Conservation (phyloP, 176 grass and related monocot species). For the Poa pratensis region DNA sequence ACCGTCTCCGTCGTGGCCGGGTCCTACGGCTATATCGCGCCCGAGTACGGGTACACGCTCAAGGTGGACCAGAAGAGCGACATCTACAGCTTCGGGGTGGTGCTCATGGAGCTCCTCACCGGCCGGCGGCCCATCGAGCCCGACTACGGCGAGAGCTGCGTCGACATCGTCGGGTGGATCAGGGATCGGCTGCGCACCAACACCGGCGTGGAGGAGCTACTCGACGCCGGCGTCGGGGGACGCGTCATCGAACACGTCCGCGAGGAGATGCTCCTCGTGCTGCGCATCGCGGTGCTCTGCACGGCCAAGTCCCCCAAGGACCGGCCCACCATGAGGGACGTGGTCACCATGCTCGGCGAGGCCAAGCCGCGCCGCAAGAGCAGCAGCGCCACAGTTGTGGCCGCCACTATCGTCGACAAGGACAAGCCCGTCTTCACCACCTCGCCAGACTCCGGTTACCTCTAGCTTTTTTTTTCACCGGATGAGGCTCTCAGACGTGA, state of each 20-base stretch:
- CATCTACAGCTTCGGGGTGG: conserved; percentile 94
- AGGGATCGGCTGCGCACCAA: conserved; percentile 67
- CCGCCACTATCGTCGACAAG: conserved; percentile 62
- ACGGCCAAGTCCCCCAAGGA: conserved; percentile 90
- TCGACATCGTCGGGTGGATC: conserved; percentile 85
- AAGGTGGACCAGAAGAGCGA: conserved; percentile 97
- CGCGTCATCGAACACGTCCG: conserved; percentile 65
- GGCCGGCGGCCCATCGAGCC: conserved; percentile 77
- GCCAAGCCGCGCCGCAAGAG: conserved; percentile 94
- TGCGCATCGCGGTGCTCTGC: conserved; percentile 86
- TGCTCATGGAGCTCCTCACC: conserved; percentile 91
- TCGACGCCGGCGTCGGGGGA: conserved; percentile 69
- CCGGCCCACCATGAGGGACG: conserved; percentile 87
- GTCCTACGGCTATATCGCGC: conserved; percentile 95
- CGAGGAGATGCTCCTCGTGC: conserved; percentile 95
- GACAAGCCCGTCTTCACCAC: conserved; percentile 95
- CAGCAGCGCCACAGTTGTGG: conserved; percentile 61
- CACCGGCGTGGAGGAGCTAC: conserved; percentile 72
- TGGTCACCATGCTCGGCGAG: conserved; percentile 89
- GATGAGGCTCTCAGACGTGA: conserved; percentile 26
- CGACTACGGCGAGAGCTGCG: conserved; percentile 72
- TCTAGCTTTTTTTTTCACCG: conserved; percentile 43
- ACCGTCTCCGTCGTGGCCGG: conserved; percentile 88
- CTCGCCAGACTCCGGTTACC: conserved; percentile 69
- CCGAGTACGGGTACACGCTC: conserved; percentile 91